Percentiles rank a stretch among this genome's conserved stretches.
Conservation (phyloP, 129 eudicot species). For the Daucus carota region DH1_v3.0 NC_030385.2:32883501-32884000, state of each 20-base stretch:
- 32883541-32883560: slow-evolving; percentile 97
- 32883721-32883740: not conserved
- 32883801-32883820: not conserved
- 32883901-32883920: not conserved
- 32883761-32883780: not conserved
- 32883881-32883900: not conserved
- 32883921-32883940: not conserved
- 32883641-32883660: slow-evolving; percentile 98
- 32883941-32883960: not conserved
- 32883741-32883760: not conserved
- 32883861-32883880: not conserved
- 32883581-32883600: slow-evolving; percentile 84
- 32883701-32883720: slow-evolving; percentile 1
- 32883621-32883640: slow-evolving; percentile 90
- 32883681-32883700: slow-evolving; percentile 59
- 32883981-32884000: no score
- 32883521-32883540: slow-evolving; percentile 93
- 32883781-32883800: not conserved
- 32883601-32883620: slow-evolving; percentile 86
- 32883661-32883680: slow-evolving; percentile 94
- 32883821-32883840: not conserved
- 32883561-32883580: slow-evolving; percentile 80
- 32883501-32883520: slow-evolving; percentile 38
- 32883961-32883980: no score
- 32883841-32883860: not conserved